Conservation (phyloP, 1,139 yeast species). For the Debaryomyces subglobosus region DNA sequence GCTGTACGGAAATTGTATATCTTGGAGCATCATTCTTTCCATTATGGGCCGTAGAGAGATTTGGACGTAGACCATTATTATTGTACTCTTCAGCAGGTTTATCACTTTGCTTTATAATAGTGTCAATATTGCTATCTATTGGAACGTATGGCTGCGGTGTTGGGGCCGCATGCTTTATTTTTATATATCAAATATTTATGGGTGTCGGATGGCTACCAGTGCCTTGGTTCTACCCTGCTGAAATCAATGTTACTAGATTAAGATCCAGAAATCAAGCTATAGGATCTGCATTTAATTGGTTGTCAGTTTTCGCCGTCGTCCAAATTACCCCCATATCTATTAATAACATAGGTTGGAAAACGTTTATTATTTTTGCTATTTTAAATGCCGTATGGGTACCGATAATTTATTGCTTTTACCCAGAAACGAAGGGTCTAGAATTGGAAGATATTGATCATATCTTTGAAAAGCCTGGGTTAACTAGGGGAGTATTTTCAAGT, state of each 20-base stretch:
- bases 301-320: slow-evolving; percentile 54
- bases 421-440: slow-evolving; percentile 11
- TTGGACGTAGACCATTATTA: slow-evolving; percentile 57
- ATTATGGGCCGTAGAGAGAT: slow-evolving; percentile 53
- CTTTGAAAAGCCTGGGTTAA: slow-evolving; percentile 8
- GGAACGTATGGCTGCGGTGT: slow-evolving; percentile 21
- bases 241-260: slow-evolving; percentile 51
- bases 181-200: slow-evolving; percentile 19
- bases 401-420: slow-evolving; percentile 10
- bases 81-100: slow-evolving; percentile 40
- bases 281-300: slow-evolving; percentile 51
- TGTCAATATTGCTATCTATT: slow-evolving; percentile 27
- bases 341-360: slow-evolving; percentile 11
- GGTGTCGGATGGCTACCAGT: slow-evolving; percentile 22
- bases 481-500: slow-evolving; percentile 10
- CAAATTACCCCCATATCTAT: slow-evolving; percentile 48
- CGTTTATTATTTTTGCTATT: slow-evolving; percentile 10
- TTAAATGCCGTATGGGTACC: slow-evolving; percentile 10
- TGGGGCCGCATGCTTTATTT: slow-evolving; percentile 19
- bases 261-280: slow-evolving; percentile 50
- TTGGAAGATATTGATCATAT: slow-evolving; percentile 10
- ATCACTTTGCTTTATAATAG: slow-evolving; percentile 16
- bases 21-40: slow-evolving; percentile 56
- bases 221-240: slow-evolving; percentile 53
- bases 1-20: slow-evolving; percentile 56